phyloP scores from a whole-genome alignment of 495 filamentous ascomycete genomes.

The Penicillium canescens region DNA sequence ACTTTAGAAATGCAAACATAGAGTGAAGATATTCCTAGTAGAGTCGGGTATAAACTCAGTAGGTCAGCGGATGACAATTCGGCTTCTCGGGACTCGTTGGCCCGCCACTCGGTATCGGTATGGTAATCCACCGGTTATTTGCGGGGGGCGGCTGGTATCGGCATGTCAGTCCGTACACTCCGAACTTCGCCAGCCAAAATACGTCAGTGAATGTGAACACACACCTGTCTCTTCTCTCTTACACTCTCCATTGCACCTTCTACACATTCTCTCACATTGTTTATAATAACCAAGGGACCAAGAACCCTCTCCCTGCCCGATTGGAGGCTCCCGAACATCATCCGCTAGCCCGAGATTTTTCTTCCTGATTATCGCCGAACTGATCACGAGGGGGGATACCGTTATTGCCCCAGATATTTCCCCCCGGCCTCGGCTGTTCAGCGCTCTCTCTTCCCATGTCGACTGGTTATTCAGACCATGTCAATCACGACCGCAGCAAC shows the following conservation, averaged over 20 bases:
- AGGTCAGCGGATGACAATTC: conserved; percentile 18
- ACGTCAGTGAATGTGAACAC: conserved; percentile 20
- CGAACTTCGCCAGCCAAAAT: conserved; percentile 22
- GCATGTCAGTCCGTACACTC: conserved; percentile 37
- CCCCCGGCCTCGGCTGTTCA: conserved; percentile 19
- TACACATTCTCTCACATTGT: neutral
- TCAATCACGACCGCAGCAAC: conserved; percentile 9
- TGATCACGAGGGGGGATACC: conserved; percentile 31
- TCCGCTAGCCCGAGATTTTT: conserved; percentile 37
- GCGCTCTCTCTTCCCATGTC: conserved; percentile 26
- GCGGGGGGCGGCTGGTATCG: conserved; percentile 35
- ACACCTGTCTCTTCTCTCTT: conserved; percentile 8
- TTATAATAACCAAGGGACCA: neutral
- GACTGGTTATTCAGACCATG: conserved; percentile 33
- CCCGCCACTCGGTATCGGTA: conserved; percentile 11
- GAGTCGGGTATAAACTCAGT: neutral
- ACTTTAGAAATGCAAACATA: conserved; percentile 17
- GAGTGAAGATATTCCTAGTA: neutral
- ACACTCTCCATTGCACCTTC: conserved; percentile 3
- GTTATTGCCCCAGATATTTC: conserved; percentile 23
- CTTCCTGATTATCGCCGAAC: conserved; percentile 27
- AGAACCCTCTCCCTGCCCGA: neutral
- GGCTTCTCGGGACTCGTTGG: conserved; percentile 22
- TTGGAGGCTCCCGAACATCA: conserved; percentile 22
- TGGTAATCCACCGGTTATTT: conserved; percentile 17